Percentiles rank a stretch among this genome's conserved stretches.
Evolutionary conservation across 2,329 filamentous ascomycete genomes (phyloP).

Genomic region (Endocalyx cinctus): DNA sequence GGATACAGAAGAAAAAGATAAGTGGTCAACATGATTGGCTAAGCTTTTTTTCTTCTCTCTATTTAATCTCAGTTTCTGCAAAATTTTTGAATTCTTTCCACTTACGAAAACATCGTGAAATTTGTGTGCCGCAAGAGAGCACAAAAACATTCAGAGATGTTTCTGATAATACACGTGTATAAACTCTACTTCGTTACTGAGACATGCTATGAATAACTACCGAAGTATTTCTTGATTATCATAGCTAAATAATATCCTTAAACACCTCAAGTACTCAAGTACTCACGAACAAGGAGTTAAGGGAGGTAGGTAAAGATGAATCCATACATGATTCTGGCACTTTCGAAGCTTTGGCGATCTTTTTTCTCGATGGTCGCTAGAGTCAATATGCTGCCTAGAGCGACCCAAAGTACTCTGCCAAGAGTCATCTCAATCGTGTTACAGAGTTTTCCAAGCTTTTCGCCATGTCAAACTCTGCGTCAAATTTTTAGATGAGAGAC

Average conservation of each 20-base stretch:
- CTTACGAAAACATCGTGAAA: not conserved
- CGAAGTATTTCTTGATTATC: no score
- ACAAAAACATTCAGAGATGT: no score
- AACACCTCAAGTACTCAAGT: not conserved
- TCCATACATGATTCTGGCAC: constrained; percentile 52
- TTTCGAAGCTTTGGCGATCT: constrained; percentile 87
- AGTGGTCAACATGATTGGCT: no score
- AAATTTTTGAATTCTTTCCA: not conserved
- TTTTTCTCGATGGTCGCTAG: constrained; percentile 64
- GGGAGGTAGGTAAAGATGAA: not conserved
- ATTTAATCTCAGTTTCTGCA: not conserved
- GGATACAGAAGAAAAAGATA: no score
- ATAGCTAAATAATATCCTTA: no score
- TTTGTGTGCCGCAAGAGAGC: no score
- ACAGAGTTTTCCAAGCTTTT: constrained; percentile 71
- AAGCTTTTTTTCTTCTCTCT: not conserved
- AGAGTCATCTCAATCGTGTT: constrained; percentile 92
- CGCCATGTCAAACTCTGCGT: constrained; percentile 80
- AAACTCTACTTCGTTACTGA: no score
- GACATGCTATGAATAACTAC: no score
- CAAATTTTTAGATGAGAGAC: constrained; percentile 81
- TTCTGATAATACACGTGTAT: no score
- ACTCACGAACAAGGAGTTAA: not conserved
- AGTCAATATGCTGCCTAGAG: constrained; percentile 89
- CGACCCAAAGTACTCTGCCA: constrained; percentile 74